Conservation (phyloP, 306 rosid genomes). For the Vicia villosa region DNA sequence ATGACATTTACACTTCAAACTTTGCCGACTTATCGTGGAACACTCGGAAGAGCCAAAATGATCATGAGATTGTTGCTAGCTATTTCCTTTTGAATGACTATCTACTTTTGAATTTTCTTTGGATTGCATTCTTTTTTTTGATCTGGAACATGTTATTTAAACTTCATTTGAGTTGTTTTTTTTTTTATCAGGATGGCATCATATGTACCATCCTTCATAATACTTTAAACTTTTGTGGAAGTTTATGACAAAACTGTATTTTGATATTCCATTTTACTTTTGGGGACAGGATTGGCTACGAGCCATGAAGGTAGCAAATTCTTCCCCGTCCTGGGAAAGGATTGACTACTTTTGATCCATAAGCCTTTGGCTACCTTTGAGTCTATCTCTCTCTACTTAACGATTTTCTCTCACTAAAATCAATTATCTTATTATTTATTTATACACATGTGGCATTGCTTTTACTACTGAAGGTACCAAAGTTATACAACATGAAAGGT, state of each 20-base stretch:
- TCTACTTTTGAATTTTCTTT: not conserved
- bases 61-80: slow-evolving; percentile 45
- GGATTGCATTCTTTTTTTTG: not conserved
- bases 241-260: not conserved
- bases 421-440: too few species aligned
- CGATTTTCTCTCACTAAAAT: too few species aligned
- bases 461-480: too few species aligned
- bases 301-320: too few species aligned
- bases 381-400: too few species aligned
- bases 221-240: not conserved
- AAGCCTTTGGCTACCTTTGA: too few species aligned
- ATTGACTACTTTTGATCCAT: too few species aligned
- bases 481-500: too few species aligned
- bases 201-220: not conserved
- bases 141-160: not conserved
- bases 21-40: slow-evolving; percentile 22
- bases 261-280: not conserved
- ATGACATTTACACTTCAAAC: slow-evolving; percentile 27
- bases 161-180: slow-evolving; percentile 1
- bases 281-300: too few species aligned
- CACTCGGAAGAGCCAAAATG: slow-evolving; percentile 47
- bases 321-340: too few species aligned
- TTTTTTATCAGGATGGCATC: not conserved
- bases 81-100: slow-evolving; percentile 5
- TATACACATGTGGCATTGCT: too few species aligned